Evolutionary conservation across 805 yeast genomes (phyloP).

Genomic region (Saturnispora sanitii): DNA sequence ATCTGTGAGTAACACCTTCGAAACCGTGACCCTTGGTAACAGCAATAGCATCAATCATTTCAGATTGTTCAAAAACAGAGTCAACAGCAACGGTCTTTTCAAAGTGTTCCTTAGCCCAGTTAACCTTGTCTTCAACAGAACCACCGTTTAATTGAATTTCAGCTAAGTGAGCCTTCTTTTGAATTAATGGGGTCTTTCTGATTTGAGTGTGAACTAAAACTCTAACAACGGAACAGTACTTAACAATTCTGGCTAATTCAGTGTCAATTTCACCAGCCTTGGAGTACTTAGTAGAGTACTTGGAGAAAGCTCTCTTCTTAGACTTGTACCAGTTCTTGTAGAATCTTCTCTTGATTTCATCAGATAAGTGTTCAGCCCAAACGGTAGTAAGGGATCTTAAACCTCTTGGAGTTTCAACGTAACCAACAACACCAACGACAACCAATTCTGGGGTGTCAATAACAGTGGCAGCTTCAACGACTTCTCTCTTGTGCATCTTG

Average conservation of each 20-base stretch:
- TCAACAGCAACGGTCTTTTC: slow-evolving; percentile 97
- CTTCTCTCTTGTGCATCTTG: slow-evolving; percentile 99
- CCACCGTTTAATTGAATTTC: slow-evolving; percentile 99
- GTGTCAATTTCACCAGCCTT: slow-evolving; percentile 81
- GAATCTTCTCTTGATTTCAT: slow-evolving; percentile 99
- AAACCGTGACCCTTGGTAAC: slow-evolving; percentile 99
- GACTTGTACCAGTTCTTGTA: slow-evolving; percentile 99
- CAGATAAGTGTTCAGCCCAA: slow-evolving; percentile 99
- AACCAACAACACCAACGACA: slow-evolving; percentile 99
- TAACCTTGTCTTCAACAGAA: slow-evolving; percentile 92
- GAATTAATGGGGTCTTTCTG: slow-evolving; percentile 97
- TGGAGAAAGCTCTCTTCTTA: slow-evolving; percentile 99
- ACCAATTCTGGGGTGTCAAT: slow-evolving; percentile 99
- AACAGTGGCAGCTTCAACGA: slow-evolving; percentile 98
- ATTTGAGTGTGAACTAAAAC: slow-evolving; percentile 99
- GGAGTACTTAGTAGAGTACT: slow-evolving; percentile 98
- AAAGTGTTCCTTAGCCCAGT: slow-evolving; percentile 97
- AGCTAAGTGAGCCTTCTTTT: slow-evolving; percentile 99
- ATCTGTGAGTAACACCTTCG: slow-evolving; percentile 99
- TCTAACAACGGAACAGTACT: slow-evolving; percentile 98
- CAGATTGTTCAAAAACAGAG: slow-evolving; percentile 97
- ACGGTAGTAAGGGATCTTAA: slow-evolving; percentile 98
- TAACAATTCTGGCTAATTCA: slow-evolving; percentile 96
- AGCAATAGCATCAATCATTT: slow-evolving; percentile 96
- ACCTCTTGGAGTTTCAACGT: slow-evolving; percentile 99